A percentile compares a stretch with the other conserved stretches of the same genome.
Evolutionary conservation across 108 stramenopile genomes (phyloP).

Genomic region (Nitzschia palea): DNA sequence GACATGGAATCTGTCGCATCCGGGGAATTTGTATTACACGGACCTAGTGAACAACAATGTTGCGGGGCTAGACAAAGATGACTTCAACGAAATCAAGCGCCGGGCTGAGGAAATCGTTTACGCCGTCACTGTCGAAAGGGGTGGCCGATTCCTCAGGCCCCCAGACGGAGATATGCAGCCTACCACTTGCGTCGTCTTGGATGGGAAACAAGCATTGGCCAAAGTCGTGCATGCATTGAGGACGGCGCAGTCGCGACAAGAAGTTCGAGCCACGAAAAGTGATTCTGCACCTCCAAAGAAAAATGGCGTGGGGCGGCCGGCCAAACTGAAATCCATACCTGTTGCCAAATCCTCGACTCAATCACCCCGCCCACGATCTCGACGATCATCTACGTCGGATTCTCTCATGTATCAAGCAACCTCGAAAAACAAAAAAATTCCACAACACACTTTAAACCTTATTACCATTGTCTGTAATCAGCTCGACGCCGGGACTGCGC

Average conservation of each 20-base stretch:
- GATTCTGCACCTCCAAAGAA: too few species aligned
- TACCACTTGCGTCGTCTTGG: constrained; percentile 3
- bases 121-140: not conserved
- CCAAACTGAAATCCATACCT: not conserved
- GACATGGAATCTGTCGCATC: constrained; percentile 16
- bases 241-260: not conserved
- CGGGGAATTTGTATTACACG: constrained; percentile 14
- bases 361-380: not conserved
- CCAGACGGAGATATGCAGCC: constrained; percentile 10
- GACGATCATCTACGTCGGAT: not conserved
- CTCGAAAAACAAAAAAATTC: not conserved
- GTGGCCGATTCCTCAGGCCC: constrained; percentile 19
- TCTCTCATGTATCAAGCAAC: constrained; percentile 5
- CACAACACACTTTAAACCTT: constrained; percentile 14
- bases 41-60: not conserved
- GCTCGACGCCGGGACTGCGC: not conserved
- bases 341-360: not conserved
- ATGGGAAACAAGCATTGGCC: not conserved
- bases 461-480: constrained; percentile 23
- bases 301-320: too few species aligned
- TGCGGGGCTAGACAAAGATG: not conserved
- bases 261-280: too few species aligned
- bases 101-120: constrained; percentile 5
- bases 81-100: not conserved
- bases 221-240: constrained; percentile 22